These are phyloP conservation scores for Clonostachys sp. DNA, from an alignment of 2,329 filamentous ascomycete genomes.

Conservation along the genomic window DNA sequence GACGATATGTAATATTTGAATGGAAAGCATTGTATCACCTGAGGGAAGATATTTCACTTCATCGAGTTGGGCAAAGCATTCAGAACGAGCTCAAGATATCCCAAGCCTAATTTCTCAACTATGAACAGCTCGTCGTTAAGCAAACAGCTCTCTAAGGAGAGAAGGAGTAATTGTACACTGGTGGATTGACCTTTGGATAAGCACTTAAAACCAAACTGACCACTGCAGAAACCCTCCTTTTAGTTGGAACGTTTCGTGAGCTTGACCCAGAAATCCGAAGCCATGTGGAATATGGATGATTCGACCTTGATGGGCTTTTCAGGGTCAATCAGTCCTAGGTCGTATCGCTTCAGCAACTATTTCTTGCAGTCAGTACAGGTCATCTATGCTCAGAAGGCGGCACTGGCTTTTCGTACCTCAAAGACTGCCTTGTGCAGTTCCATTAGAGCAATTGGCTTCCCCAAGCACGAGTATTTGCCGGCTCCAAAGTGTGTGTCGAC, in stretches of 20 bases:
- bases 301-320: conserved; percentile 22
- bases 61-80: too few relatives aligned
- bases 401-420: conserved; percentile 28
- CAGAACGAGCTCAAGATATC: too few relatives aligned
- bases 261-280: conserved; percentile 26
- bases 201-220: neutral
- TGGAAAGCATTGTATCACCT: too few relatives aligned
- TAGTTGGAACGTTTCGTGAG: conserved; percentile 13
- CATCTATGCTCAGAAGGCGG: neutral
- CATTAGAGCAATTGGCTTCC: conserved; percentile 40
- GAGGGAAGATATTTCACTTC: too few relatives aligned
- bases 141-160: too few relatives aligned
- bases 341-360: conserved; percentile 5
- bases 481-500: conserved; percentile 38
- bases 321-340: conserved; percentile 24
- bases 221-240: neutral
- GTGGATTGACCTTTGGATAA: too few relatives aligned
- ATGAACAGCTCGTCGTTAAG: too few relatives aligned
- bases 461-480: conserved; percentile 39
- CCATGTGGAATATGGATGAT: conserved; percentile 25
- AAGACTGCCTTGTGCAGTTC: conserved; percentile 42
- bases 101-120: too few relatives aligned
- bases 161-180: too few relatives aligned
- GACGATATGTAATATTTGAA: neutral
- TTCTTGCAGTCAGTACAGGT: neutral